These are phyloP conservation scores for Eurotiales sp. DNA, from an alignment of 2,329 filamentous ascomycete genomes.

Conservation along the genomic window DNA sequence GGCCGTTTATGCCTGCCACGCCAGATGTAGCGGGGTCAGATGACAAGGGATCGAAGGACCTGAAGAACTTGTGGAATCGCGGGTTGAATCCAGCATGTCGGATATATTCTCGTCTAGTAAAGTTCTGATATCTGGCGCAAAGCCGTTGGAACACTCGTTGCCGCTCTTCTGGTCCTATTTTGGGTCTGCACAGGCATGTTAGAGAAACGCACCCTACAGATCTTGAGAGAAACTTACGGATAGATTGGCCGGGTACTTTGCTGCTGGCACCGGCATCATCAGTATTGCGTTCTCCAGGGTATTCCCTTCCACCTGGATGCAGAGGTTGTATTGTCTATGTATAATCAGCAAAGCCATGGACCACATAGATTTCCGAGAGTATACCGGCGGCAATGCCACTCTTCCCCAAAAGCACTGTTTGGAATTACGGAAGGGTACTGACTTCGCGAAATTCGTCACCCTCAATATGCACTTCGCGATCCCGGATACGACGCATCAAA, in stretches of 20 bases:
- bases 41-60: background rate
- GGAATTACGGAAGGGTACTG: conserved; percentile 42
- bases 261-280: background rate
- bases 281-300: conserved; percentile 30
- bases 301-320: conserved; percentile 46
- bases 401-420: conserved; percentile 26
- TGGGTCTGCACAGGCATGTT: background rate
- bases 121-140: background rate
- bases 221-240: background rate
- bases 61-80: background rate
- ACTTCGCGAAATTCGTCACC: conserved; percentile 57
- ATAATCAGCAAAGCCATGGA: conserved; percentile 34
- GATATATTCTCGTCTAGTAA: background rate
- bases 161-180: conserved; percentile 7
- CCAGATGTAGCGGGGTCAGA: background rate
- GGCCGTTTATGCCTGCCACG: background rate
- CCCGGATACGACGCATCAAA: conserved; percentile 71
- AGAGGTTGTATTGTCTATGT: conserved; percentile 39
- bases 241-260: background rate
- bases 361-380: conserved; percentile 25
- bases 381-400: conserved; percentile 37
- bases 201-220: background rate
- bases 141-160: background rate
- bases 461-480: conserved; percentile 68
- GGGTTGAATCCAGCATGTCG: background rate